These are phyloP conservation scores for Hanseniaspora occidentalis DNA, from an alignment of 805 yeast species.

Conservation along the genomic window DNA sequence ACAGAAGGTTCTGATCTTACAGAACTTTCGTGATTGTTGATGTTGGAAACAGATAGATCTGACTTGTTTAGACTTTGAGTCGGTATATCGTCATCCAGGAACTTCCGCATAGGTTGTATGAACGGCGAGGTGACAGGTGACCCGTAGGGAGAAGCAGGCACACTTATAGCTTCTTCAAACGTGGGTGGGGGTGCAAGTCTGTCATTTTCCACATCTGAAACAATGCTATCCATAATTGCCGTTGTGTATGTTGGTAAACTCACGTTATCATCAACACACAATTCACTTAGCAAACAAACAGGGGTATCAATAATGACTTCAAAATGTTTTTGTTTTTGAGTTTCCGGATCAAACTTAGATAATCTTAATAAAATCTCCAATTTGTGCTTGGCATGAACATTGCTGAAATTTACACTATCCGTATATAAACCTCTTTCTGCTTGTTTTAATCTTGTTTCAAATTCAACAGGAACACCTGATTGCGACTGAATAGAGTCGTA, in stretches of 20 bases:
- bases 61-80: neutral
- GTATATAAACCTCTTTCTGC: conserved; percentile 36
- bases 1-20: too few relatives aligned
- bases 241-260: conserved; percentile 28
- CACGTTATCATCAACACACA: conserved; percentile 27
- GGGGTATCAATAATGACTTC: conserved; percentile 78
- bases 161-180: conserved; percentile 51
- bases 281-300: conserved; percentile 36
- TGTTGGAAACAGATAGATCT: neutral
- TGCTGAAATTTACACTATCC: conserved; percentile 47
- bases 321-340: conserved; percentile 49
- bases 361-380: conserved; percentile 60
- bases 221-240: conserved; percentile 11
- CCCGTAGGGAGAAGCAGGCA: conserved; percentile 30
- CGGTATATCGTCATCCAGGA: neutral
- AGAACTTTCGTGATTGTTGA: too few relatives aligned
- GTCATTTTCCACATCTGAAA: conserved; percentile 3
- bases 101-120: neutral
- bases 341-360: conserved; percentile 42
- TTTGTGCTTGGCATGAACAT: conserved; percentile 52
- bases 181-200: conserved; percentile 35
- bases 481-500: conserved; percentile 2
- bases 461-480: conserved; percentile 13
- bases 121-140: too few relatives aligned
- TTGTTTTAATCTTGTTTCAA: conserved; percentile 14